These are phyloP conservation scores for Sporothrix pseudoabietina DNA, from an alignment of 2,329 filamentous ascomycete genomes.

Conservation along the genomic window DNA sequence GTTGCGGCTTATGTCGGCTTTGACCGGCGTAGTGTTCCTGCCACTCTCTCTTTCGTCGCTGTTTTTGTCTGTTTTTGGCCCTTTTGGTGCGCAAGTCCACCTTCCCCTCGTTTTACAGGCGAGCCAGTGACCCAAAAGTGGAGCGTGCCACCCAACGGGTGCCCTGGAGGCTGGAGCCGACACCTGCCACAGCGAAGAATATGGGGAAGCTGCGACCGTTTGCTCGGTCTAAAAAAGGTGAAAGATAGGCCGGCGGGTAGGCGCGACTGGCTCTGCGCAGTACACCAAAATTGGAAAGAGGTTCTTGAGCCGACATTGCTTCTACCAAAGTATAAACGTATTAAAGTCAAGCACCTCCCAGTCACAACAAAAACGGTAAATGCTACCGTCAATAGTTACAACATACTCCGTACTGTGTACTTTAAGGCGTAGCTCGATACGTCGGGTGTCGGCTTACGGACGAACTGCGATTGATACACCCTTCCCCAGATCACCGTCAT, in stretches of 20 bases:
- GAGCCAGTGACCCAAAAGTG: constrained; percentile 10
- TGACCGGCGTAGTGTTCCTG: constrained; percentile 18
- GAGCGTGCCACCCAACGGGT: constrained; percentile 13
- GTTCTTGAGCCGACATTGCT: neutral
- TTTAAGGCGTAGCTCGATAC: neutral
- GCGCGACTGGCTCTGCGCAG: neutral
- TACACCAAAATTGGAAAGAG: neutral
- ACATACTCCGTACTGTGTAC: neutral
- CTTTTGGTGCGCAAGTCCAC: neutral
- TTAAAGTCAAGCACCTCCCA: neutral
- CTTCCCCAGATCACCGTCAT: neutral
- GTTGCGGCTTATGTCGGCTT: constrained; percentile 31
- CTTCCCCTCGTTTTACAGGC: constrained; percentile 22
- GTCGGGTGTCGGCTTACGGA: neutral
- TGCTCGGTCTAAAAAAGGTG: neutral
- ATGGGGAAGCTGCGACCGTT: constrained; percentile 6
- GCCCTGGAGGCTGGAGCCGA: neutral
- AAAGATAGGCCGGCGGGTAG: constrained; percentile 5
- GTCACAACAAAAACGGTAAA: neutral
- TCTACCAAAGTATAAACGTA: neutral
- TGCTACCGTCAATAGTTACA: neutral
- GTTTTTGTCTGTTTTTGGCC: neutral
- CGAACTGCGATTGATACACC: neutral
- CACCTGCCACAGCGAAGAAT: neutral
- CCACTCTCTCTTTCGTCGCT: neutral